phyloP scores from a whole-genome alignment of 371 early-diverging fungal genomes.

The Mortierella sp. region DNA sequence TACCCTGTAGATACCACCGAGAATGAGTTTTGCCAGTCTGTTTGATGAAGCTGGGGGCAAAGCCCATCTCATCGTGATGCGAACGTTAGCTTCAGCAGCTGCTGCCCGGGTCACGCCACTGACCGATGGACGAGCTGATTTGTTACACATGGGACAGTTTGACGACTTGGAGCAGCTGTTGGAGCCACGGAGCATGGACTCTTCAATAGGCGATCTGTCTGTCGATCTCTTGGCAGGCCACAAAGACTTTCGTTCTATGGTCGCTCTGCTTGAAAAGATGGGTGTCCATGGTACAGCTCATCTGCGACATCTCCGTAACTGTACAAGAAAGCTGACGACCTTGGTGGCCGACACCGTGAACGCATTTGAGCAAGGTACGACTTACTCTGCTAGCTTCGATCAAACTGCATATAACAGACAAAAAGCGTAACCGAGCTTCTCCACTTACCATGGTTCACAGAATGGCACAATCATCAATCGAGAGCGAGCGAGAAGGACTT shows the following conservation, averaged over 20 bases:
- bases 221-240: slow-evolving; percentile 41
- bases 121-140: neutral
- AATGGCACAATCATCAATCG: slow-evolving; percentile 50
- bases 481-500: slow-evolving; percentile 50
- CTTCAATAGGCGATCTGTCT: slow-evolving; percentile 2
- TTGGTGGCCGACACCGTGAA: slow-evolving; percentile 38
- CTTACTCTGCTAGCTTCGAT: too few relatives aligned
- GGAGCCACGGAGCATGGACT: slow-evolving; percentile 10
- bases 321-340: slow-evolving; percentile 26
- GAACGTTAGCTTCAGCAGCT: slow-evolving; percentile 18
- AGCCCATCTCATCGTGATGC: slow-evolving; percentile 1
- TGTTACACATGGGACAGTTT: slow-evolving; percentile 33
- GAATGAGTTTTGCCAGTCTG: slow-evolving; percentile 26
- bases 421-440: too few relatives aligned
- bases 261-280: slow-evolving; percentile 38
- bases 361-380: slow-evolving; percentile 50
- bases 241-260: slow-evolving; percentile 39
- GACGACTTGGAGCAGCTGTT: slow-evolving; percentile 28
- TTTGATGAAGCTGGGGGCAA: slow-evolving; percentile 31
- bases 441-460: too few relatives aligned
- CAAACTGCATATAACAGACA: too few relatives aligned
- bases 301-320: slow-evolving; percentile 40
- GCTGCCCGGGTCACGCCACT: slow-evolving; percentile 2
- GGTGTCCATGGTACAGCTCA: slow-evolving; percentile 42
- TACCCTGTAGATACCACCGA: slow-evolving; percentile 21